Evolutionary conservation across 2,329 filamentous ascomycete species (phyloP).

Genomic region (Trichophyton benhamiae): DNA sequence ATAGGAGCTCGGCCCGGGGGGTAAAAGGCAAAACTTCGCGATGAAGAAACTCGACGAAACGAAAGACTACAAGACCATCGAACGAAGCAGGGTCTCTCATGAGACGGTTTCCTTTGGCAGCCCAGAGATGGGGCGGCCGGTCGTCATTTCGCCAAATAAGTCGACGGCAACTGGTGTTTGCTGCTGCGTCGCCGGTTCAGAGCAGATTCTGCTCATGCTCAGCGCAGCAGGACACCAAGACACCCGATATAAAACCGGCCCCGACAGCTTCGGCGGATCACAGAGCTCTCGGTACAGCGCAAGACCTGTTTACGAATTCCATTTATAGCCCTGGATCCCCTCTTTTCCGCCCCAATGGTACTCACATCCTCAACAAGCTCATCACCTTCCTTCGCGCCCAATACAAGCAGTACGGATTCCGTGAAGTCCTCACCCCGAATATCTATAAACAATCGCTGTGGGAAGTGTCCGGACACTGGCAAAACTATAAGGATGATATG

Average conservation of each 20-base stretch:
- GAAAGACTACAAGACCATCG: neutral
- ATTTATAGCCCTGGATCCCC: constrained; percentile 74
- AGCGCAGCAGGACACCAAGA: constrained; percentile 10
- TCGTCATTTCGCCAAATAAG: neutral
- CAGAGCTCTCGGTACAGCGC: constrained; percentile 39
- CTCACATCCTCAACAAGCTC: constrained; percentile 72
- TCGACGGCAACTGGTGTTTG: constrained; percentile 2
- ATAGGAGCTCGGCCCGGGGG: too few relatives aligned
- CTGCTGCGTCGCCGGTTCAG: neutral
- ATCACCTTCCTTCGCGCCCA: constrained; percentile 71
- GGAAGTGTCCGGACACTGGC: constrained; percentile 74
- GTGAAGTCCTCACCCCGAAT: constrained; percentile 78
- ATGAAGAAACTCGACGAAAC: neutral
- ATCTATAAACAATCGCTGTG: constrained; percentile 84
- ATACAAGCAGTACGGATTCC: constrained; percentile 72
- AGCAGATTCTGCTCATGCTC: constrained; percentile 22
- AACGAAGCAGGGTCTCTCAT: constrained; percentile 4
- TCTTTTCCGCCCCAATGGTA: constrained; percentile 69
- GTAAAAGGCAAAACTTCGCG: neutral
- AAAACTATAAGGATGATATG: constrained; percentile 89
- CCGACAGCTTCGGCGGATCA: constrained; percentile 36
- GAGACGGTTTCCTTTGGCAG: constrained; percentile 10
- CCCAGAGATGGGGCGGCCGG: constrained; percentile 10
- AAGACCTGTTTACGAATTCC: constrained; percentile 69
- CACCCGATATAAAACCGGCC: neutral